Percentiles rank a stretch among this genome's conserved stretches.
Conservation (phyloP, 768 basidiomycete genomes). For the Suillus decipiens region DNA sequence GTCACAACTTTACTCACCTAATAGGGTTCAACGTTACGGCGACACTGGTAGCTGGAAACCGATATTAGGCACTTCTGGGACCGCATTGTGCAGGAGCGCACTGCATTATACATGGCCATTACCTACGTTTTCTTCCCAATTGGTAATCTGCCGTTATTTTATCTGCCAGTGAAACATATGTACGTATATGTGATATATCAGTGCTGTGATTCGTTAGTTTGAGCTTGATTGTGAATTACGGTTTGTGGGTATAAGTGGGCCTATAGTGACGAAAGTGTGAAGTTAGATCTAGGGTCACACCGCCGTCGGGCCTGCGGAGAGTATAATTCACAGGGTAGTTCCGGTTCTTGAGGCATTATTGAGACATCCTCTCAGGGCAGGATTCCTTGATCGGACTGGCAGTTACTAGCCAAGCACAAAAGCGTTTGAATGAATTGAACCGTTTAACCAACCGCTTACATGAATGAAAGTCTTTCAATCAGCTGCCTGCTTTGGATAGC, state of each 20-base stretch:
- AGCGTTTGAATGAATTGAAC: not conserved
- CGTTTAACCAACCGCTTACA: not conserved
- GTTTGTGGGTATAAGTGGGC: constrained; percentile 4
- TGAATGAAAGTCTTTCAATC: not conserved
- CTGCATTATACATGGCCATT: not conserved
- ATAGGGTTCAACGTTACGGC: constrained; percentile 8
- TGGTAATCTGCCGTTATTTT: constrained; percentile 1
- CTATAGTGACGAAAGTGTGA: not conserved
- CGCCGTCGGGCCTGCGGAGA: not conserved
- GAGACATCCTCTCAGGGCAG: not conserved
- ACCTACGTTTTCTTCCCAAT: not conserved
- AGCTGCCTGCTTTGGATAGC: not conserved
- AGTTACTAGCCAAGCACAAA: not conserved
- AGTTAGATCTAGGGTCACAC: constrained; percentile 7
- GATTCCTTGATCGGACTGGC: not conserved
- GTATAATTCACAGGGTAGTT: not conserved
- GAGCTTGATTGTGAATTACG: constrained; percentile 7
- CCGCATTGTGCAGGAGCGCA: not conserved
- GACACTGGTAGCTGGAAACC: not conserved
- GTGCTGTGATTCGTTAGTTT: not conserved
- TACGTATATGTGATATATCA: not conserved
- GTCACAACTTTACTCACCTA: constrained; percentile 9
- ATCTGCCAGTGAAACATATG: not conserved
- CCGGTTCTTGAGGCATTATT: constrained; percentile 1
- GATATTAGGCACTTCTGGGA: not conserved